Evolutionary conservation across 257 asterid species (phyloP).

Genomic region (Knoxia roxburghii): DNA sequence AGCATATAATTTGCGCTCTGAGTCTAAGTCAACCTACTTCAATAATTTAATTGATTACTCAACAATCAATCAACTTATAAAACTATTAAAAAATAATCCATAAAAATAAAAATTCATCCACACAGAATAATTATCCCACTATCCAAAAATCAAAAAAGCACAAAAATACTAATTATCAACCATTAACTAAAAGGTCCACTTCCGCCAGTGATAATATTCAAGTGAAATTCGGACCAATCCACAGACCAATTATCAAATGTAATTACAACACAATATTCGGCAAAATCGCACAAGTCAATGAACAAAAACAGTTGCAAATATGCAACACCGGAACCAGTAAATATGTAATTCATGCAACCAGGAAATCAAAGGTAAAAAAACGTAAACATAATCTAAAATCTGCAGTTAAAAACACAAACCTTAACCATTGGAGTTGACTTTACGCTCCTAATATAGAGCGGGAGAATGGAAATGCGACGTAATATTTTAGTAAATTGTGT

Average conservation of each 20-base stretch:
- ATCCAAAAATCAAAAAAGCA: no score
- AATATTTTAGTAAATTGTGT: no score
- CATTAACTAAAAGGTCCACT: not conserved
- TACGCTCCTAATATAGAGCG: not conserved
- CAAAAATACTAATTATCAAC: no score
- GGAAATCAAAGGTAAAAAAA: not conserved
- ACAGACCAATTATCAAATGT: not conserved
- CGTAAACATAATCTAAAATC: not conserved
- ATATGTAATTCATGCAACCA: not conserved
- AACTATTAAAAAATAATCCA: no score
- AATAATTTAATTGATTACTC: no score
- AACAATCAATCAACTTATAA: no score
- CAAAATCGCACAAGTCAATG: constrained; percentile 1
- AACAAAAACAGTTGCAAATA: not conserved
- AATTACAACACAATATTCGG: not conserved
- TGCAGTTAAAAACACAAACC: not conserved
- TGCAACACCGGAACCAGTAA: not conserved
- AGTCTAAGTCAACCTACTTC: no score
- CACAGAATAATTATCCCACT: no score
- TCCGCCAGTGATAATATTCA: no score
- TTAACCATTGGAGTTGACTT: constrained; percentile 10
- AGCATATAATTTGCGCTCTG: no score
- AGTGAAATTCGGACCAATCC: no score
- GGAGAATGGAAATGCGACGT: not conserved
- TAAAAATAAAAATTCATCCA: no score